Evolutionary conservation across 192 early-diverging fungal species (phyloP), one percentile per base, ranked within the genome.

Genomic region (Neocallimastix lanati): DNA sequence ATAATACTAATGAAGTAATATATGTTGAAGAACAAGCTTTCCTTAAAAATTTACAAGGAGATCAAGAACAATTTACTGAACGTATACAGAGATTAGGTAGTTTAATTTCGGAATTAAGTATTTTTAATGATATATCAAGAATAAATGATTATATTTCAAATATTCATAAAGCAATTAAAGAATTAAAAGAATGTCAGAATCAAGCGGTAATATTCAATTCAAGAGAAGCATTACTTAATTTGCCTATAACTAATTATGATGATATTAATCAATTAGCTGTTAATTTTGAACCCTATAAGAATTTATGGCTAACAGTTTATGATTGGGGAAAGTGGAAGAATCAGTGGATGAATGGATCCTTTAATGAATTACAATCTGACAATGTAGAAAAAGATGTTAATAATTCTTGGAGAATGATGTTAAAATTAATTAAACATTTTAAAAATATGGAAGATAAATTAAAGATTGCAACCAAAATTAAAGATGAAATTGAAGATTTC

Each of bases 51-150:
- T 81, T 91, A 29, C 81, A 81, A 27, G 81, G 85, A 27, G 90
- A 91, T 78, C 90, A 91, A 81, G 90, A 91, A 80, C 82, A 88
- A 3, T 91, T 91, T 84, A 89, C 88, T 77, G 90, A 91, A 78
- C 82, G 89, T 21, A 80, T 91, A 28, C 82, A 88, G 78, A 80
- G 80, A 25, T 79, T 91, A 28, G 79, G 81, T 25, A 82, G 84
- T n/a, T 80, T 85, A 76, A 86, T 91, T 50, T 81, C 82, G 21
- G 89, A 90, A 37, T 87, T 90, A 78, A 82, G 81, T 83, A 85
- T 84, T 79, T 80, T 88, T 77, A 77, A 84, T 21, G 88, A 89
- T 78, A 25, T 88, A 14, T 36, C 37, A 36, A 79, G 84, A 11
- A 80, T 90, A 15, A 76, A 77, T 27, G 89, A 90, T 37, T 89